Evolutionary conservation across 2,329 filamentous ascomycete genomes (phyloP).

Genomic region (Beauveria caledonica): DNA sequence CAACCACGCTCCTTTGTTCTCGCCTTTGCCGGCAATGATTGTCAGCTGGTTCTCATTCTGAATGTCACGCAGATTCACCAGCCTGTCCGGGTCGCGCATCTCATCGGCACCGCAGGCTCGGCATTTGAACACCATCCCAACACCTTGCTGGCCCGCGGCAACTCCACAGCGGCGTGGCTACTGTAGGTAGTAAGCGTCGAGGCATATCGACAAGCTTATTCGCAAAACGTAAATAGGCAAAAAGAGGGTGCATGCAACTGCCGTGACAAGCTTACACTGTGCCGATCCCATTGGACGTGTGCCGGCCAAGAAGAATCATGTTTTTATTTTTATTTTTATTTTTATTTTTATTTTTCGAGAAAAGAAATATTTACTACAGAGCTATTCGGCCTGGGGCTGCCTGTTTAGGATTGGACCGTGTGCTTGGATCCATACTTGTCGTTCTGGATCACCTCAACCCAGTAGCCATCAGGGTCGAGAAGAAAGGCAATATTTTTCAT

Average conservation of each 20-base stretch:
- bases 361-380: neutral
- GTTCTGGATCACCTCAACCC: conserved; percentile 76
- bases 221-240: neutral
- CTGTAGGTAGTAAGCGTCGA: neutral
- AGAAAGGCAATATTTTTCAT: conserved; percentile 96
- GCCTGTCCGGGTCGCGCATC: neutral
- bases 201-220: conserved; percentile 5
- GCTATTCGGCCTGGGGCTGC: neutral
- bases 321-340: neutral
- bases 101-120: neutral
- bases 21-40: neutral
- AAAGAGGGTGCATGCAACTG: neutral
- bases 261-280: neutral
- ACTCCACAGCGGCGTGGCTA: neutral
- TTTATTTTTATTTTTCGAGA: neutral
- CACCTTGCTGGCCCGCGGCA: neutral
- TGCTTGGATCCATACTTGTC: conserved; percentile 51
- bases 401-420: conserved; percentile 33
- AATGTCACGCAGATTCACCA: neutral
- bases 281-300: neutral
- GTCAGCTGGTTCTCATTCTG: neutral
- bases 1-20: neutral
- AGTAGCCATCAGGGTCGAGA: conserved; percentile 80
- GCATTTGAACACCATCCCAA: neutral
- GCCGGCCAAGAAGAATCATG: neutral